These are phyloP conservation scores for Yueomyces sp. DNA, from an alignment of 1,139 yeast species.

Conservation along the genomic window DNA sequence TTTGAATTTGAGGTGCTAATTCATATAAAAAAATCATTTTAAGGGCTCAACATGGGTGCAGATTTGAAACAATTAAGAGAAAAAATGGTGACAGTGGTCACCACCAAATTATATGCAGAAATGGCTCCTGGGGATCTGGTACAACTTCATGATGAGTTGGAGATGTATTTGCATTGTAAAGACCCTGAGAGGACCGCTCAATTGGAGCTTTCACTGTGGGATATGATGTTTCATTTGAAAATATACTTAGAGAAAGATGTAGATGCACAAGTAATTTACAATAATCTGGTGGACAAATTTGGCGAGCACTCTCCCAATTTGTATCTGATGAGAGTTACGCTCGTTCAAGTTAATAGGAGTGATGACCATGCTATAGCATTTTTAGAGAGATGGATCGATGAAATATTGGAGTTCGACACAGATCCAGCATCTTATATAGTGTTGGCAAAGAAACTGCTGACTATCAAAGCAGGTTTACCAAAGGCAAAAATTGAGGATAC, in stretches of 20 bases:
- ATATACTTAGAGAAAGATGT: constrained; percentile 53
- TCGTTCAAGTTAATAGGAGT: constrained; percentile 19
- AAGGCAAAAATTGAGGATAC: constrained; percentile 7
- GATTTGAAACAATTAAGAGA: constrained; percentile 14
- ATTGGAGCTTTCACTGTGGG: constrained; percentile 50
- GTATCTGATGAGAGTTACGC: constrained; percentile 19
- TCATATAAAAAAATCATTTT: no score
- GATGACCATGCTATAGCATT: constrained; percentile 17
- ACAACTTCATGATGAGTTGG: constrained; percentile 26
- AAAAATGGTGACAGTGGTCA: constrained; percentile 25
- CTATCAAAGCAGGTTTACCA: constrained; percentile 10
- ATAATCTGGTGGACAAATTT: constrained; percentile 55
- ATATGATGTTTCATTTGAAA: constrained; percentile 58
- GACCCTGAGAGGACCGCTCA: constrained; percentile 27
- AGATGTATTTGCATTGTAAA: constrained; percentile 10
- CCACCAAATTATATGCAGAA: constrained; percentile 28
- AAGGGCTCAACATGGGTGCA: neutral
- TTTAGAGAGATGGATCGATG: constrained; percentile 17
- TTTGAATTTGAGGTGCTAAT: no score
- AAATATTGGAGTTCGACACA: constrained; percentile 20
- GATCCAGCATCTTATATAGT: constrained; percentile 18
- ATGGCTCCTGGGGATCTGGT: constrained; percentile 29
- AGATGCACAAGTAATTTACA: constrained; percentile 57
- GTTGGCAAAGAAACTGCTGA: constrained; percentile 16
- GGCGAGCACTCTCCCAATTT: constrained; percentile 28